phyloP scores from a whole-genome alignment of 2,329 filamentous ascomycete genomes.

The Huntiella bhutanensis region DNA sequence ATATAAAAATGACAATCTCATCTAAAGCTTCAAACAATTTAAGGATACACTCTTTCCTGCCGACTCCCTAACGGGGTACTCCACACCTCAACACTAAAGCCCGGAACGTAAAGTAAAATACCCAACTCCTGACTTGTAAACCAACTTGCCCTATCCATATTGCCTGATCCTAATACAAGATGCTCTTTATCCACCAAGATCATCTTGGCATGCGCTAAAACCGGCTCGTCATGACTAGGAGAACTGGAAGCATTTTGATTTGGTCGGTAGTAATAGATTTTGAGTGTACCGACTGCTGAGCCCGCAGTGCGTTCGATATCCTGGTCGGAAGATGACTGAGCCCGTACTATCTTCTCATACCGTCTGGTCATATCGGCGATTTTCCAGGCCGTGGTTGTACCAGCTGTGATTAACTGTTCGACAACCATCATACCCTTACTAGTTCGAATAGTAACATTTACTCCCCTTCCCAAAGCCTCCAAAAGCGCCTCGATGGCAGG shows the following conservation, averaged over 20 bases:
- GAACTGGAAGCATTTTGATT: constrained; percentile 16
- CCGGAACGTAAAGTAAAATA: constrained; percentile 34
- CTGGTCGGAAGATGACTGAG: neutral
- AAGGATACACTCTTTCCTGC: constrained; percentile 12
- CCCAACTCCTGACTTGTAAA: constrained; percentile 74
- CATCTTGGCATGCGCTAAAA: constrained; percentile 62
- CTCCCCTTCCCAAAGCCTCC: constrained; percentile 41
- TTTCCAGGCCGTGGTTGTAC: constrained; percentile 51
- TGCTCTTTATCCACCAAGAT: constrained; percentile 51
- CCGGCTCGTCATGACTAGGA: constrained; percentile 33
- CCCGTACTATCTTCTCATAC: constrained; percentile 23
- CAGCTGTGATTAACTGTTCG: constrained; percentile 65
- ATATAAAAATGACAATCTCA: too few species aligned
- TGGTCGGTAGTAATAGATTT: constrained; percentile 38
- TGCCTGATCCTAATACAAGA: constrained; percentile 57
- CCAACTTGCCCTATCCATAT: constrained; percentile 73
- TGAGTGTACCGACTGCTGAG: constrained; percentile 26
- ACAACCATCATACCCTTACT: constrained; percentile 53
- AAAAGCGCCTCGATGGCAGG: constrained; percentile 44
- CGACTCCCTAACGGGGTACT: constrained; percentile 21
- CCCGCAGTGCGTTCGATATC: neutral
- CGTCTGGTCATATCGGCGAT: constrained; percentile 37
- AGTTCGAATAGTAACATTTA: constrained; percentile 49
- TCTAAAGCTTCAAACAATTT: neutral
- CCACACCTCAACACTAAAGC: constrained; percentile 22